phyloP scores from a whole-genome alignment of 371 early-diverging fungal genomes.

The Modicella reniformis region DNA sequence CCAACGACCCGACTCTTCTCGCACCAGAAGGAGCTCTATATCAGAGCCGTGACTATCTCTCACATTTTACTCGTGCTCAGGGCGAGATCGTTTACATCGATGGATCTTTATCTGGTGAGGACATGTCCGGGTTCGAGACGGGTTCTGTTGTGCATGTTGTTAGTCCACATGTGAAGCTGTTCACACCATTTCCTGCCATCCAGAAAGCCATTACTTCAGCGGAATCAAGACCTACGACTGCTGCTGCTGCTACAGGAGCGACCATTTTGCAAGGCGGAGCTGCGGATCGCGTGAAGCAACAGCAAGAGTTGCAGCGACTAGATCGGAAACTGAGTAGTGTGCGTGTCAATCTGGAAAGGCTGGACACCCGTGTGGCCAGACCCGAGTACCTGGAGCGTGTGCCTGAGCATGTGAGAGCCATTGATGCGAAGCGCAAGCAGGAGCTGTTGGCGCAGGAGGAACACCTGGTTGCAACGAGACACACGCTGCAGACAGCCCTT shows the following conservation, averaged over 20 bases:
- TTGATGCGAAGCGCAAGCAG: slow-evolving; percentile 27
- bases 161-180: slow-evolving; percentile 38
- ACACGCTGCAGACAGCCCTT: slow-evolving; percentile 19
- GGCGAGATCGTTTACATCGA: slow-evolving; percentile 27
- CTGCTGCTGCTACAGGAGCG: slow-evolving; percentile 1
- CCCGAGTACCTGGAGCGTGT: slow-evolving; percentile 38
- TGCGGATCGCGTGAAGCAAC: slow-evolving; percentile 14
- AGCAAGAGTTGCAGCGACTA: slow-evolving; percentile 39
- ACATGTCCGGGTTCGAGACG: slow-evolving; percentile 15
- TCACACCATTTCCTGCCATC: slow-evolving; percentile 36
- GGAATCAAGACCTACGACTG: not conserved
- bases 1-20: slow-evolving; percentile 48
- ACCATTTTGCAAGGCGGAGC: not conserved
- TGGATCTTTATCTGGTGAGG: slow-evolving; percentile 15
- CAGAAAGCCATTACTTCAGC: slow-evolving; percentile 29
- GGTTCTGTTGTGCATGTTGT: slow-evolving; percentile 27
- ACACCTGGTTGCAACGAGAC: slow-evolving; percentile 24
- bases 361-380: slow-evolving; percentile 17
- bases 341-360: slow-evolving; percentile 24
- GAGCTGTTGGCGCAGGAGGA: slow-evolving; percentile 38
- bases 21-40: slow-evolving; percentile 43
- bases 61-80: slow-evolving; percentile 33
- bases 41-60: slow-evolving; percentile 25
- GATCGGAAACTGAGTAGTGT: slow-evolving; percentile 35
- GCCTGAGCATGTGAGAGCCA: slow-evolving; percentile 27